Percentiles rank a stretch among this genome's conserved stretches.
These are phyloP conservation scores for Magnusiomyces magnusii DNA, from an alignment of 1,139 yeast species.

Conservation along the genomic window DNA sequence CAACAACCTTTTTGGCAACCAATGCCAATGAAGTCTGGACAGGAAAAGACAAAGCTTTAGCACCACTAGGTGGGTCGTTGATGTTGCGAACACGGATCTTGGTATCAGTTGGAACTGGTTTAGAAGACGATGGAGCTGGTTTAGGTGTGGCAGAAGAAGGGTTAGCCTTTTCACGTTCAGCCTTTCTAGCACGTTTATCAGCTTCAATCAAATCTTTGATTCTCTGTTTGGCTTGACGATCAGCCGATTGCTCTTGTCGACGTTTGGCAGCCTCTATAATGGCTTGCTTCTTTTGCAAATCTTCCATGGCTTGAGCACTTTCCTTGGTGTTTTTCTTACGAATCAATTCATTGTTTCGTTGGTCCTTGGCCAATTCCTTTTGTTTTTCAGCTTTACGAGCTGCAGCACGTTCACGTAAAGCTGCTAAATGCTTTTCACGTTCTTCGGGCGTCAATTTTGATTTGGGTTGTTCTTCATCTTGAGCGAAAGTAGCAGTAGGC, in stretches of 20 bases:
- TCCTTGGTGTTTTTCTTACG: constrained; percentile 31
- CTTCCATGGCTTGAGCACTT: constrained; percentile 28
- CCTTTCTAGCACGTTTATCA: constrained; percentile 32
- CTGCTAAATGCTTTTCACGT: constrained; percentile 28
- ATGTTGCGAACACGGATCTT: constrained; percentile 30
- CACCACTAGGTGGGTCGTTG: constrained; percentile 22
- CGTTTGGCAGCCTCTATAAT: constrained; percentile 32
- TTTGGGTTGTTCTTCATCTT: constrained; percentile 2
- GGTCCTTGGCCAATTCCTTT: constrained; percentile 29
- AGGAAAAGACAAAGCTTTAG: constrained; percentile 26
- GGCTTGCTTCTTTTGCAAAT: constrained; percentile 31
- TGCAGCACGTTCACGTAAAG: constrained; percentile 28
- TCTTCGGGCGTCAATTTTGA: constrained; percentile 27
- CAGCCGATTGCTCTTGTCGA: constrained; percentile 30
- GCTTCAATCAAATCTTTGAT: constrained; percentile 34
- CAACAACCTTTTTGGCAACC: constrained; percentile 28
- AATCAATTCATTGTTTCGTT: constrained; percentile 28
- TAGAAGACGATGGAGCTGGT: constrained; percentile 13
- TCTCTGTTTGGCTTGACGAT: constrained; percentile 31
- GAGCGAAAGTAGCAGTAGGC: not conserved
- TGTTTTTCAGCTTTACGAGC: constrained; percentile 28
- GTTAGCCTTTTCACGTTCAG: constrained; percentile 16
- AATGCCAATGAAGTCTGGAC: constrained; percentile 27
- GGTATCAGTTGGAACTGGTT: constrained; percentile 27
- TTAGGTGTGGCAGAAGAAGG: constrained; percentile 10